Conservation (phyloP, 768 basidiomycete species). For the Suillus tomentosus region DNA sequence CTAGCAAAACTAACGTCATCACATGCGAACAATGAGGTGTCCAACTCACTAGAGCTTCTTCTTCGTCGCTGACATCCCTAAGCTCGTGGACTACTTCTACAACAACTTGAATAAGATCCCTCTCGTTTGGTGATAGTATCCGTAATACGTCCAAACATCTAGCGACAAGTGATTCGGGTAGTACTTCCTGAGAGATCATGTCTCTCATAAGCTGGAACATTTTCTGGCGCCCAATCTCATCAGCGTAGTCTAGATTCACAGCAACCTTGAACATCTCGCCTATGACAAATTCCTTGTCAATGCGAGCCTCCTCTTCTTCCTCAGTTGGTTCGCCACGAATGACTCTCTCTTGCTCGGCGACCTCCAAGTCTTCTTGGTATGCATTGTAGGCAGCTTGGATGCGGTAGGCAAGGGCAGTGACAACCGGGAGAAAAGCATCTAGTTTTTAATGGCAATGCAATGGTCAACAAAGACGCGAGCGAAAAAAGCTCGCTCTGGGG, state of each 20-base stretch:
- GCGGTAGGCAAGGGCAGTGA: slow-evolving; percentile 76
- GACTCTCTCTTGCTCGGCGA: slow-evolving; percentile 39
- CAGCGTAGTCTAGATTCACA: slow-evolving; percentile 82
- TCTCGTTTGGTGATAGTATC: slow-evolving; percentile 68
- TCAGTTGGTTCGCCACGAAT: slow-evolving; percentile 36
- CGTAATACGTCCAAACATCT: slow-evolving; percentile 83
- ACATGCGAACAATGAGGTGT: neutral
- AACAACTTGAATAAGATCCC: slow-evolving; percentile 84
- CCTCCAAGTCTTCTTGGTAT: slow-evolving; percentile 46
- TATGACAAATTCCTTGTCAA: slow-evolving; percentile 67
- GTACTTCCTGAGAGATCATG: slow-evolving; percentile 72
- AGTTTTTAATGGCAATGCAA: slow-evolving; percentile 66
- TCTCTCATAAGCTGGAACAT: slow-evolving; percentile 86
- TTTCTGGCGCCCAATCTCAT: slow-evolving; percentile 87
- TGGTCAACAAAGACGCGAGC: slow-evolving; percentile 83
- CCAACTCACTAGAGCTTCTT: slow-evolving; percentile 36
- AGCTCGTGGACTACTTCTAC: slow-evolving; percentile 88
- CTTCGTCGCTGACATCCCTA: slow-evolving; percentile 47
- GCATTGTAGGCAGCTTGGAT: slow-evolving; percentile 74
- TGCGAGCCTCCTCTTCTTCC: slow-evolving; percentile 49
- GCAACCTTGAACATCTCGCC: slow-evolving; percentile 81
- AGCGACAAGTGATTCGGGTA: slow-evolving; percentile 71
- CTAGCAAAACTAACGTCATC: slow-evolving; percentile 12
- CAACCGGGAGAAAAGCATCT: slow-evolving; percentile 77
- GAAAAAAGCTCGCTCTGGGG: slow-evolving; percentile 78